phyloP scores from a whole-genome alignment of 306 rosid species.

The Dalbergia cultrata region DNA sequence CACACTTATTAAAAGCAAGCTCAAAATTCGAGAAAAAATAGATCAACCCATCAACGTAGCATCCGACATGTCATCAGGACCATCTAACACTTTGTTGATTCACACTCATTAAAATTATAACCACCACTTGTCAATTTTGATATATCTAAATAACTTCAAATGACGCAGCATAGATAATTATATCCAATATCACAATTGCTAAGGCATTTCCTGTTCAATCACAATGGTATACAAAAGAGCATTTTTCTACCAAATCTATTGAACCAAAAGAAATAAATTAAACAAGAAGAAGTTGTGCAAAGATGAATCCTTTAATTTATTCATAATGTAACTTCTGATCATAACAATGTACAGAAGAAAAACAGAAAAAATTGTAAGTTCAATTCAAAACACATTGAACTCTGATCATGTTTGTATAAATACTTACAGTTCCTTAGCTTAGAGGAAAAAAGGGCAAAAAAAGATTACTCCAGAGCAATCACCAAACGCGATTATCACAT shows the following conservation, averaged over 20 bases:
- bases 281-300: neutral
- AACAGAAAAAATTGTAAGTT: slow-evolving; percentile 25
- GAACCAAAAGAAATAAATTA: neutral
- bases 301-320: slow-evolving; percentile 39
- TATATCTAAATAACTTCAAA: too few relatives aligned
- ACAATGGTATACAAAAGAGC: neutral
- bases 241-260: neutral
- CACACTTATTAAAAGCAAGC: too few relatives aligned
- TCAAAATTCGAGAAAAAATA: too few relatives aligned
- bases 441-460: neutral
- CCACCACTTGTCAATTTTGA: too few relatives aligned
- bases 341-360: slow-evolving; percentile 49
- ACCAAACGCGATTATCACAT: slow-evolving; percentile 25
- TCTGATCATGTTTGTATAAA: slow-evolving; percentile 35
- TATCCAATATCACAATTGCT: neutral
- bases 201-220: neutral
- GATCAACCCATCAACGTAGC: too few relatives aligned
- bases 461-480: slow-evolving; percentile 30
- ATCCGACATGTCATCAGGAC: too few relatives aligned
- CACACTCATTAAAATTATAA: too few relatives aligned
- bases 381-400: slow-evolving; percentile 32
- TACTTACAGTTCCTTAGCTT: slow-evolving; percentile 62
- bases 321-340: slow-evolving; percentile 40
- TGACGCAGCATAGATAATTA: too few relatives aligned
- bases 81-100: too few relatives aligned